phyloP scores from a whole-genome alignment of 2,329 filamentous ascomycete genomes.

The Claviceps fusiformis region DNA sequence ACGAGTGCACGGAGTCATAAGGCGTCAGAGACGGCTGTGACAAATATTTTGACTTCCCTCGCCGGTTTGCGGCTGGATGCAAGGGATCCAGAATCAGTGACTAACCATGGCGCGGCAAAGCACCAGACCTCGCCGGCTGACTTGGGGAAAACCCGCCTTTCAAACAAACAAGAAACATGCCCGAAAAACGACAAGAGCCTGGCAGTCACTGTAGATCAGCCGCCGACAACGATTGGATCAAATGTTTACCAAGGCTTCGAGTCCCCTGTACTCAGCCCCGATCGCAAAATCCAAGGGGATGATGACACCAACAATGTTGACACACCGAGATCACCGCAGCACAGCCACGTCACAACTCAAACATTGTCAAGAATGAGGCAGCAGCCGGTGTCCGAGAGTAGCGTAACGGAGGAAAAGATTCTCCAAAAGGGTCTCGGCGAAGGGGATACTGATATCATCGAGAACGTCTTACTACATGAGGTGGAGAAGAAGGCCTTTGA shows the following conservation, averaged over 20 bases:
- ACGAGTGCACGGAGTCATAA: neutral
- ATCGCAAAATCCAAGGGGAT: neutral
- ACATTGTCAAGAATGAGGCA: neutral
- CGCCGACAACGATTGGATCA: neutral
- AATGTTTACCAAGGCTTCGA: neutral
- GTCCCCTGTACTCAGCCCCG: neutral
- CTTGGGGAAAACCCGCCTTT: slow-evolving; percentile 4
- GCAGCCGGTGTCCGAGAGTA: neutral
- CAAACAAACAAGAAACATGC: slow-evolving; percentile 9
- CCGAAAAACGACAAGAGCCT: neutral
- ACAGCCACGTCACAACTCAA: neutral
- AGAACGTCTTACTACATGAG: slow-evolving; percentile 49
- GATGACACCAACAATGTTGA: neutral
- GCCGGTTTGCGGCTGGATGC: slow-evolving; percentile 18
- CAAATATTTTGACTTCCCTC: slow-evolving; percentile 20
- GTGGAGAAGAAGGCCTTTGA: slow-evolving; percentile 52
- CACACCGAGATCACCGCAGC: neutral
- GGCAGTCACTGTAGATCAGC: neutral
- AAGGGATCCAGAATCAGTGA: slow-evolving; percentile 11
- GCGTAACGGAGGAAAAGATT: slow-evolving; percentile 1
- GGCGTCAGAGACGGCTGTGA: slow-evolving; percentile 5
- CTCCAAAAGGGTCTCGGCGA: slow-evolving; percentile 51
- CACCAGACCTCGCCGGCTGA: slow-evolving; percentile 3
- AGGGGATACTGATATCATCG: slow-evolving; percentile 64
- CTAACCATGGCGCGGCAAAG: neutral